Percentiles rank a stretch among this genome's conserved stretches.
Evolutionary conservation across 1,284 basidiomycete species (phyloP).

Genomic region (Ceratobasidium sp.): DNA sequence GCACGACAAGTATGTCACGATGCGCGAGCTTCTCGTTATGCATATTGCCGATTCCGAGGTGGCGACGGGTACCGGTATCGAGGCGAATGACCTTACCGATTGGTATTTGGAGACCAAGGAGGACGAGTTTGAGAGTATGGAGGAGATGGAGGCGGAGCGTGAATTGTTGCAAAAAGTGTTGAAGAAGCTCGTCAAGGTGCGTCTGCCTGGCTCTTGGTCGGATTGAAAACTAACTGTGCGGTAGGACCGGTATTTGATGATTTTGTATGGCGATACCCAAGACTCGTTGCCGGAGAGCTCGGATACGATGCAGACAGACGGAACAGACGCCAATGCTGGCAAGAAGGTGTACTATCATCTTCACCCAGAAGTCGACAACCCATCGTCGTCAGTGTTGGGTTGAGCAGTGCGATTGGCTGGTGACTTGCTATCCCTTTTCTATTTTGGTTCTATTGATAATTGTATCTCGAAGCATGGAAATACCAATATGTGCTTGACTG

Average conservation of each 20-base stretch:
- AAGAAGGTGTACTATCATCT: constrained; percentile 30
- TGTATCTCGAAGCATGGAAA: too few species aligned
- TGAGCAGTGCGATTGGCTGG: background rate
- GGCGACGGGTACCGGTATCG: constrained; percentile 77
- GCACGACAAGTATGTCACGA: constrained; percentile 91
- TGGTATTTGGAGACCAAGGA: constrained; percentile 96
- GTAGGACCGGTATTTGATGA: constrained; percentile 30
- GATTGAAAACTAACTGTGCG: background rate
- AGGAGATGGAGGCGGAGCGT: constrained; percentile 91
- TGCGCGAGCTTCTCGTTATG: constrained; percentile 88
- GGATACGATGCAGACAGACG: constrained; percentile 23
- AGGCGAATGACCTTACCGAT: constrained; percentile 89
- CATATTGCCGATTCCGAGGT: constrained; percentile 82
- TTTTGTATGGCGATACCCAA: constrained; percentile 31
- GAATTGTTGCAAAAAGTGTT: constrained; percentile 90
- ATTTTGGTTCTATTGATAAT: background rate
- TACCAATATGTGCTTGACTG: too few species aligned
- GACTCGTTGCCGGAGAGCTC: constrained; percentile 1
- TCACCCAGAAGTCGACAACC: constrained; percentile 24
- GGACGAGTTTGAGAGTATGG: constrained; percentile 79
- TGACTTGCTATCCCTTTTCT: too few species aligned
- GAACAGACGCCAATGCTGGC: constrained; percentile 14
- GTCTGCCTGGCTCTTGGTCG: constrained; percentile 42
- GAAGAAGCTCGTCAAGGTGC: constrained; percentile 86
- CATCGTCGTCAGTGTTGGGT: constrained; percentile 32